Conservation (phyloP, 805 yeast species). For the Lipomyces chichibuensis region DNA sequence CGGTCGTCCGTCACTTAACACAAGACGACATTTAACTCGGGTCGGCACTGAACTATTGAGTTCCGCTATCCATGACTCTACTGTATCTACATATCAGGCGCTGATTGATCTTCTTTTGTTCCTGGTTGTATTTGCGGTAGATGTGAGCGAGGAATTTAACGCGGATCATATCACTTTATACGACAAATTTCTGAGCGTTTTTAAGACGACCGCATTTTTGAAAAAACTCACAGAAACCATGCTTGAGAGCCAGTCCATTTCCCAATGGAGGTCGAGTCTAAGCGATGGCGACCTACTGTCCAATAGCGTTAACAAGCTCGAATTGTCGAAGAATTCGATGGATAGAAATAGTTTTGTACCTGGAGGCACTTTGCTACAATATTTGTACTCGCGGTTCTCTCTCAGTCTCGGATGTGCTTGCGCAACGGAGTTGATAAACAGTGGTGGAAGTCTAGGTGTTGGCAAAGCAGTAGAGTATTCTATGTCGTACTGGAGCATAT, state of each 20-base stretch:
- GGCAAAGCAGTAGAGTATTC: slow-evolving; percentile 23
- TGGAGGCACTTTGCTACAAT: slow-evolving; percentile 7
- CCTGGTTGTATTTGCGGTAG: slow-evolving; percentile 23
- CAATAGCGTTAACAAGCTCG: slow-evolving; percentile 4
- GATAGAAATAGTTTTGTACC: slow-evolving; percentile 6
- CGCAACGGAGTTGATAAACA: slow-evolving; percentile 15
- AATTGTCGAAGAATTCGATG: slow-evolving; percentile 5
- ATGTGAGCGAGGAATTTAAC: slow-evolving; percentile 20
- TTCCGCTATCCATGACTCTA: slow-evolving; percentile 10
- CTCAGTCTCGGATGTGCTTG: slow-evolving; percentile 14
- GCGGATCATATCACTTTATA: slow-evolving; percentile 21
- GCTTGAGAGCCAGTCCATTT: background rate
- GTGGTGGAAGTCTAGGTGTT: slow-evolving; percentile 16
- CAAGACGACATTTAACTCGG: slow-evolving; percentile 12
- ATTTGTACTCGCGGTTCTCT: slow-evolving; percentile 14
- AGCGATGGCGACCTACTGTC: slow-evolving; percentile 9
- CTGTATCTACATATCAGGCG: slow-evolving; percentile 3
- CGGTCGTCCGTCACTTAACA: slow-evolving; percentile 18
- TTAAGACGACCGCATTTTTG: slow-evolving; percentile 11
- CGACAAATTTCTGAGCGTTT: slow-evolving; percentile 12
- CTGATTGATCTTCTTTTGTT: slow-evolving; percentile 26
- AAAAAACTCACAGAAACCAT: slow-evolving; percentile 15
- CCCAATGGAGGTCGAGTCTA: background rate
- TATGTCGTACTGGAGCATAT: slow-evolving; percentile 14
- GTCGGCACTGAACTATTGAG: slow-evolving; percentile 13